Evolutionary conservation across 148 eudicot species (phyloP).

Genomic region (Rhododendron mucronatum): DNA sequence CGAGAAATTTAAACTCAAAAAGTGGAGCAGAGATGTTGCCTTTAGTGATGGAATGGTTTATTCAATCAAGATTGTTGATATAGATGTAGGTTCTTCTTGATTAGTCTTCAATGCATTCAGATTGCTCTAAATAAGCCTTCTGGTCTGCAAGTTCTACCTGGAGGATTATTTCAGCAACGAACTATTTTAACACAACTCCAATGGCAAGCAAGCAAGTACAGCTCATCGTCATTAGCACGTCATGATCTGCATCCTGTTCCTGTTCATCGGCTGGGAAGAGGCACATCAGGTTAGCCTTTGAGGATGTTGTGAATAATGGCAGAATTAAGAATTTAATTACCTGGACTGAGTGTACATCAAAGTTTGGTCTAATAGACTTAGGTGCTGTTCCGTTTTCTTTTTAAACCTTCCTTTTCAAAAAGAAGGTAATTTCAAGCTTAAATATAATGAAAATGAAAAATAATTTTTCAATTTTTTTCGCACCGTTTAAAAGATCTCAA

Average conservation of each 20-base stretch:
- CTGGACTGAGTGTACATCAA: neutral
- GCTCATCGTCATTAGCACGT: slow-evolving; percentile 27
- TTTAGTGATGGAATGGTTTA: neutral
- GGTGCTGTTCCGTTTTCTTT: too few species aligned
- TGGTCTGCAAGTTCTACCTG: slow-evolving; percentile 88
- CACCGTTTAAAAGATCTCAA: too few species aligned
- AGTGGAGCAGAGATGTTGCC: neutral
- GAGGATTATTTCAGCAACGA: slow-evolving; percentile 95
- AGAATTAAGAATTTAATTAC: neutral
- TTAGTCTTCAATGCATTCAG: slow-evolving; percentile 27
- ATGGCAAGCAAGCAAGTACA: slow-evolving; percentile 40
- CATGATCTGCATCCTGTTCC: slow-evolving; percentile 66
- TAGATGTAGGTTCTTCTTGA: slow-evolving; percentile 2
- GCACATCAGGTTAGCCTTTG: slow-evolving; percentile 75
- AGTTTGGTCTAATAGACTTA: neutral
- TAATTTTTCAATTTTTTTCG: too few species aligned
- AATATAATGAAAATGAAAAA: too few species aligned
- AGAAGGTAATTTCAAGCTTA: too few species aligned
- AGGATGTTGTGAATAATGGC: neutral
- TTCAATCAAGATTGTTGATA: neutral
- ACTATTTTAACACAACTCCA: slow-evolving; percentile 87
- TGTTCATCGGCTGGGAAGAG: slow-evolving; percentile 96
- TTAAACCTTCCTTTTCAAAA: too few species aligned
- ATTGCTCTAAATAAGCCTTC: slow-evolving; percentile 83
- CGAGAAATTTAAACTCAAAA: neutral